A percentile compares a stretch with the other conserved stretches of the same genome.
phyloP scores from a whole-genome alignment of 352 stramenopile species.

The Phytophthora boehmeriae region DNA sequence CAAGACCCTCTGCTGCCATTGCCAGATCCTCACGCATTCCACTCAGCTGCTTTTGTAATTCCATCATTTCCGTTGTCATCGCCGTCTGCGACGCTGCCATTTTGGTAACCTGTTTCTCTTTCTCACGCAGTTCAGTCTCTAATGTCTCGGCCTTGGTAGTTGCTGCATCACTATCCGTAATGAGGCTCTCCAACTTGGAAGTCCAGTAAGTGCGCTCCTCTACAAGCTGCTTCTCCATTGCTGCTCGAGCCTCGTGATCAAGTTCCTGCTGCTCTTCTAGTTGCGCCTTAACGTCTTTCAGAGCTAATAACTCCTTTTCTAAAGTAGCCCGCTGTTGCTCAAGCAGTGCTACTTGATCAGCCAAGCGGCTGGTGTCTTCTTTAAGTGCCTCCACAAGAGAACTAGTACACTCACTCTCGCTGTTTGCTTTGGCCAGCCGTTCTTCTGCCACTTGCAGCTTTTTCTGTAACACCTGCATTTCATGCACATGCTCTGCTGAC shows the following conservation, averaged over 20 bases:
- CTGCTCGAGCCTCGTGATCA: slow-evolving; percentile 19
- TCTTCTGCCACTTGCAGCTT: slow-evolving; percentile 32
- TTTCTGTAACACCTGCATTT: slow-evolving; percentile 50
- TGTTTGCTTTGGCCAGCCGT: slow-evolving; percentile 22
- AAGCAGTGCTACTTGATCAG: slow-evolving; percentile 35
- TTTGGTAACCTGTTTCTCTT: slow-evolving; percentile 74
- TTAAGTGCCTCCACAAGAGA: slow-evolving; percentile 41
- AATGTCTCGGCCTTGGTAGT: slow-evolving; percentile 49
- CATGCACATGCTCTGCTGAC: slow-evolving; percentile 51
- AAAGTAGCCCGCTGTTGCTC: slow-evolving; percentile 29
- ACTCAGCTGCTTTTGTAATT: slow-evolving; percentile 62
- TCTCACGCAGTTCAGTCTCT: slow-evolving; percentile 48
- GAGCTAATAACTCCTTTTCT: slow-evolving; percentile 30
- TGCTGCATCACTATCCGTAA: slow-evolving; percentile 58
- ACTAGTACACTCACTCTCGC: slow-evolving; percentile 22
- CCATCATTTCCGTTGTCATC: slow-evolving; percentile 66
- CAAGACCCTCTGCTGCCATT: slow-evolving; percentile 69
- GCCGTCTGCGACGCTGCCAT: slow-evolving; percentile 64
- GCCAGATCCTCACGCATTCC: slow-evolving; percentile 69
- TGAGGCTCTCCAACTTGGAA: slow-evolving; percentile 67
- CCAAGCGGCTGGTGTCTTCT: slow-evolving; percentile 37
- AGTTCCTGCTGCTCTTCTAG: slow-evolving; percentile 37
- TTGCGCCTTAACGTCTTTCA: slow-evolving; percentile 28
- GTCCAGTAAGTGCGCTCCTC: slow-evolving; percentile 76
- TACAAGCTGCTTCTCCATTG: slow-evolving; percentile 47